phyloP scores from a whole-genome alignment of 2,329 filamentous ascomycete genomes.

The Colletotrichum nymphaeae region DNA sequence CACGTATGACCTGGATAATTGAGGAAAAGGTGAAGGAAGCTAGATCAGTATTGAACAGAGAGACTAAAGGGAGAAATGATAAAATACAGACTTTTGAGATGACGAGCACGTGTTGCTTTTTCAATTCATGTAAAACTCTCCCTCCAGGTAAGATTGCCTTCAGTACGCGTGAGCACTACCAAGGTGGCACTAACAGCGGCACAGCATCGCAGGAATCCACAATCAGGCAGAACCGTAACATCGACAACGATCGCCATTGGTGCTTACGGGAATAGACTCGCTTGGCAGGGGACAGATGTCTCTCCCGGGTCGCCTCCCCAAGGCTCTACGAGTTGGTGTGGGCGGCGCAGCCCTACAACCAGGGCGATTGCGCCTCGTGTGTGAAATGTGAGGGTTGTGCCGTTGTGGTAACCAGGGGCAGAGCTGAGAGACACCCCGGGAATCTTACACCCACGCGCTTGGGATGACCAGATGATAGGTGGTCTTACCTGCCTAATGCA shows the following conservation, averaged over 20 bases:
- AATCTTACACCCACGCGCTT: background rate
- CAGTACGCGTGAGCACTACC: background rate
- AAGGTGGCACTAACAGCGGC: background rate
- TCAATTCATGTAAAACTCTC: background rate
- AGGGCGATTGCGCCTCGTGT: background rate
- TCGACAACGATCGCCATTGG: background rate
- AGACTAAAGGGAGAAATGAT: background rate
- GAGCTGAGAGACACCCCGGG: background rate
- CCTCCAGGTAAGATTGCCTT: background rate
- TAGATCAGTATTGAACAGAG: background rate
- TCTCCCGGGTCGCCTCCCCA: background rate
- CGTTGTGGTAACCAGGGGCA: background rate
- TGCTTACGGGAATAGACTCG: background rate
- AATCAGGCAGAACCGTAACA: conserved; percentile 13
- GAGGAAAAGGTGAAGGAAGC: no score
- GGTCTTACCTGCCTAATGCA: background rate
- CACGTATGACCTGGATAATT: background rate
- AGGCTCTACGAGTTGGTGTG: background rate
- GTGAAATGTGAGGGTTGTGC: background rate
- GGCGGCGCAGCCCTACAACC: conserved; percentile 6
- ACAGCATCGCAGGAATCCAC: background rate
- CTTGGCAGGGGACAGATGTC: background rate
- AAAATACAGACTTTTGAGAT: background rate
- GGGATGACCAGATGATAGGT: background rate
- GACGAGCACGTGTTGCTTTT: background rate